Conservation (phyloP, 139 green algal genomes). For the Diplosphaera chodatii region DNA sequence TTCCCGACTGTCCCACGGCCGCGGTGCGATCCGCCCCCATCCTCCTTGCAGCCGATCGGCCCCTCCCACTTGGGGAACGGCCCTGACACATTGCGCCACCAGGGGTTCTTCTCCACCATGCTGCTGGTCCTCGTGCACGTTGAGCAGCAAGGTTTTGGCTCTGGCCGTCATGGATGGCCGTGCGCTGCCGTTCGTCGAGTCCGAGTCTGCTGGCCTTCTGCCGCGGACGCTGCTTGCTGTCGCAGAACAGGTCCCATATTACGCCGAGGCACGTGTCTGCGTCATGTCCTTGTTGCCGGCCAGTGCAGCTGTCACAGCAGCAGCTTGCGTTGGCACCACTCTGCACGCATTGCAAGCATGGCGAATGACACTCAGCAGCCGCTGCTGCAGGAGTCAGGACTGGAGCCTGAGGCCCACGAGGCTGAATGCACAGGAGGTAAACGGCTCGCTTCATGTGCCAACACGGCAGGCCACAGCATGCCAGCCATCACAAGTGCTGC, state of each 20-base stretch:
- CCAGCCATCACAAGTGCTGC: too few relatives aligned
- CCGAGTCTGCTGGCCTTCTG: background rate
- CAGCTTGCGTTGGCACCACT: background rate
- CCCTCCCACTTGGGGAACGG: conserved; percentile 66
- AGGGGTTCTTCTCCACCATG: conserved; percentile 69
- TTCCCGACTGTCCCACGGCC: conserved; percentile 67
- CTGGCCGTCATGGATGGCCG: too few relatives aligned
- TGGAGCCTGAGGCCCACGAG: background rate
- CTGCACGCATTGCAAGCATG: background rate
- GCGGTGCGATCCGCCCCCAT: conserved; percentile 77
- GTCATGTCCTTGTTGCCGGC: too few relatives aligned
- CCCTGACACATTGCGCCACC: conserved; percentile 66
- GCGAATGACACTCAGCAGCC: background rate
- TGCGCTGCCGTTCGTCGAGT: background rate
- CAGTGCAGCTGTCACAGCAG: background rate
- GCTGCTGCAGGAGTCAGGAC: background rate
- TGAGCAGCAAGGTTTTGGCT: too few relatives aligned
- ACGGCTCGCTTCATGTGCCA: too few relatives aligned
- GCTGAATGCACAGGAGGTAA: background rate
- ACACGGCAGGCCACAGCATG: too few relatives aligned
- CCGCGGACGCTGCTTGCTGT: too few relatives aligned
- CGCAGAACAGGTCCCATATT: too few relatives aligned
- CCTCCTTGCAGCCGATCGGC: conserved; percentile 74
- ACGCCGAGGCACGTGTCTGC: too few relatives aligned
- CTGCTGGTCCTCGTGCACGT: too few relatives aligned